Evolutionary conservation across 2,329 filamentous ascomycete species (phyloP).

Genomic region (Sporothrix variecibatus): DNA sequence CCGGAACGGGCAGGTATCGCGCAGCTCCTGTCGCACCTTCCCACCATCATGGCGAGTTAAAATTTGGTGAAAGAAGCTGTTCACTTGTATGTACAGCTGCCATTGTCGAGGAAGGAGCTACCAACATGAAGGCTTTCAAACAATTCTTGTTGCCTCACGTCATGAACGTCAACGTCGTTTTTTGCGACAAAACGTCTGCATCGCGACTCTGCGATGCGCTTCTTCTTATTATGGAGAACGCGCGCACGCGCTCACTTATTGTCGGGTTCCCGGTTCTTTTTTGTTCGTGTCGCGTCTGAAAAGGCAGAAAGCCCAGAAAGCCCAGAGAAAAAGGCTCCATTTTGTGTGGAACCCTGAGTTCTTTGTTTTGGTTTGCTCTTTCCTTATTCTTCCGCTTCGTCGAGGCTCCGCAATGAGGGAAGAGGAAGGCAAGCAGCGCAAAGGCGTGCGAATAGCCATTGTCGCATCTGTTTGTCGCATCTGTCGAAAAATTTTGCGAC

Average conservation of each 20-base stretch:
- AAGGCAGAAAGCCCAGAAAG: background rate
- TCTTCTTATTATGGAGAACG: background rate
- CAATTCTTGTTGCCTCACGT: background rate
- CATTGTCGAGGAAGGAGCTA: background rate
- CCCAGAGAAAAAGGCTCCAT: background rate
- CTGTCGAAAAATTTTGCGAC: background rate
- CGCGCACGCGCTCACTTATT: background rate
- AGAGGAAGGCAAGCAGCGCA: background rate
- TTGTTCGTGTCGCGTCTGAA: constrained; percentile 3
- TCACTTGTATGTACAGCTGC: background rate
- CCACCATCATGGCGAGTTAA: background rate
- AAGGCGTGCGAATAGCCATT: constrained; percentile 5
- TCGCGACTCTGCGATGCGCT: background rate
- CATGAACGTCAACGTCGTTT: background rate
- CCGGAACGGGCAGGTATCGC: constrained; percentile 7
- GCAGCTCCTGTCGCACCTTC: constrained; percentile 6
- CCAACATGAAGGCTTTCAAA: background rate
- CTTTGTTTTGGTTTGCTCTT: background rate
- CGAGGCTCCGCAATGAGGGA: background rate
- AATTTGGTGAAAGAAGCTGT: background rate
- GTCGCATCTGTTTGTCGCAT: background rate
- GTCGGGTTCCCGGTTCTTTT: background rate
- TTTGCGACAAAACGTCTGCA: constrained; percentile 5
- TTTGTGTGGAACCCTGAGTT: background rate
- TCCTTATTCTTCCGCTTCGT: background rate